These are phyloP conservation scores for Vachellia pachyceras DNA, from an alignment of 306 rosid genomes.

Conservation along the genomic window DNA sequence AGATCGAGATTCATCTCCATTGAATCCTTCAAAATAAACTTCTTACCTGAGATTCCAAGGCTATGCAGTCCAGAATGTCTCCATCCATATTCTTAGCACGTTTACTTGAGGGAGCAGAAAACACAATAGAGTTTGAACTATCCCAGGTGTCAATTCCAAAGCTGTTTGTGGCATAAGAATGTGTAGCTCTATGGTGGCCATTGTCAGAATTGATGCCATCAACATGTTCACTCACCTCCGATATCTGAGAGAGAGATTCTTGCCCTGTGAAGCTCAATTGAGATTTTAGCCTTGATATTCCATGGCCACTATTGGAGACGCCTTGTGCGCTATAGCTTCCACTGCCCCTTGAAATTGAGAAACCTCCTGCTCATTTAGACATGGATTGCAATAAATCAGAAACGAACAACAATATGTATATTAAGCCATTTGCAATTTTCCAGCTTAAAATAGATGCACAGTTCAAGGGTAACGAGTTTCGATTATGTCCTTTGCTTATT, in stretches of 20 bases:
- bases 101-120: slow-evolving; percentile 62
- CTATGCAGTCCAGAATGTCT: slow-evolving; percentile 61
- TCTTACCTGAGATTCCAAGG: slow-evolving; percentile 81
- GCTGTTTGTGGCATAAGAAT: slow-evolving; percentile 49
- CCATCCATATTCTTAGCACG: slow-evolving; percentile 64
- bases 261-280: slow-evolving; percentile 88
- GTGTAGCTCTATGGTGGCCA: slow-evolving; percentile 45
- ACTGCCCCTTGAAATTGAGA: slow-evolving; percentile 73
- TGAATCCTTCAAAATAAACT: slow-evolving; percentile 6
- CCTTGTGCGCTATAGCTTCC: slow-evolving; percentile 64
- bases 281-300: slow-evolving; percentile 65
- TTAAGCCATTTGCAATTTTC: neutral
- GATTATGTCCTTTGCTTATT: neutral
- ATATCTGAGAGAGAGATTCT: slow-evolving; percentile 75
- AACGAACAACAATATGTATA: neutral
- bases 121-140: slow-evolving; percentile 64
- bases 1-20: neutral
- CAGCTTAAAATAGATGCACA: neutral
- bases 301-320: slow-evolving; percentile 46
- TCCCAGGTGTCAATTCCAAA: slow-evolving; percentile 76
- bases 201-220: slow-evolving; percentile 52
- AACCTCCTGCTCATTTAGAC: slow-evolving; percentile 54
- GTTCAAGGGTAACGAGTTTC: neutral
- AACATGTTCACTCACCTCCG: slow-evolving; percentile 56
- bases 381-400: neutral